A percentile compares a stretch with the other conserved stretches of the same genome.
Evolutionary conservation across 106 monocot genomes (phyloP).

Genomic region (Agapanthus africanus): DNA sequence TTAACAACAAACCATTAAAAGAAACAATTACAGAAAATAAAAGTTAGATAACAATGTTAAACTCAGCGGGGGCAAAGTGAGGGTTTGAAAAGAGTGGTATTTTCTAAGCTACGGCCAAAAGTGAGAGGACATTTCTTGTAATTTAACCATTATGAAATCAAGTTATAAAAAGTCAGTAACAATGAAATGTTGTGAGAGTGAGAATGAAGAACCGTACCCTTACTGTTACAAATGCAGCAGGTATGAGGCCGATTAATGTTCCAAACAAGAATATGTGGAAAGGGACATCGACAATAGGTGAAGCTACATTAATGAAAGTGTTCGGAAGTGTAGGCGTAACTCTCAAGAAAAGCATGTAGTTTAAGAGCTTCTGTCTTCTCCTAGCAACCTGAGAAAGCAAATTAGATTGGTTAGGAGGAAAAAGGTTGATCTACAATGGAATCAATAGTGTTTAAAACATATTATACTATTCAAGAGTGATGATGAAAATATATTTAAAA

Average conservation of each 20-base stretch:
- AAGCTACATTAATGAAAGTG: conserved; percentile 94
- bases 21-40: no score
- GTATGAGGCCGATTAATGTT: conserved; percentile 82
- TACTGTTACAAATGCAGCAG: conserved; percentile 92
- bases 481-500: no score
- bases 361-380: conserved; percentile 78
- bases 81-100: no score
- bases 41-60: no score
- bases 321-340: conserved; percentile 95
- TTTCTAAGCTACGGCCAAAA: no score
- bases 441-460: no score
- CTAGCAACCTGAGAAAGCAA: conserved; percentile 87
- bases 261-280: conserved; percentile 74
- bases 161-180: not conserved
- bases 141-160: not conserved
- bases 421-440: no score
- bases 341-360: conserved; percentile 98
- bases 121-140: not conserved
- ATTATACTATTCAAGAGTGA: no score
- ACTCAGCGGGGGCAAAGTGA: no score
- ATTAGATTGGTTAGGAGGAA: no score
- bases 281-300: conserved; percentile 89
- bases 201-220: conserved; percentile 46
- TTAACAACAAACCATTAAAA: no score
- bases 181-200: not conserved